Evolutionary conservation across 768 basidiomycete genomes (phyloP).

Genomic region (Lactifluus rugatus): DNA sequence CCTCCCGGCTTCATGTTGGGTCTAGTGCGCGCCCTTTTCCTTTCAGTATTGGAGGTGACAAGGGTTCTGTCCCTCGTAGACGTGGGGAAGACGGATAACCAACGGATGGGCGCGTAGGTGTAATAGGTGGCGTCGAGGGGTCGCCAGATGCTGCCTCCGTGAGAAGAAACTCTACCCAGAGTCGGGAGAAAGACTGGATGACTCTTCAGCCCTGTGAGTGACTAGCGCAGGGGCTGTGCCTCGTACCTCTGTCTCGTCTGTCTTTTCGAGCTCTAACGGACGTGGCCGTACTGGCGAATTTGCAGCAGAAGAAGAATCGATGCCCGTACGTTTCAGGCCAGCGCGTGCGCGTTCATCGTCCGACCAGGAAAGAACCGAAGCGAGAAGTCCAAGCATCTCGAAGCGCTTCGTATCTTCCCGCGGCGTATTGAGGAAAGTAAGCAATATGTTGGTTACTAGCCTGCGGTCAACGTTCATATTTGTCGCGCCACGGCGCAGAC

Average conservation of each 20-base stretch:
- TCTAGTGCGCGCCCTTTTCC: conserved; percentile 37
- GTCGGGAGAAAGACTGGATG: conserved; percentile 82
- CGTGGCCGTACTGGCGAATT: conserved; percentile 29
- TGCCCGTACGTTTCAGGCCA: conserved; percentile 56
- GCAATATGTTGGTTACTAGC: conserved; percentile 87
- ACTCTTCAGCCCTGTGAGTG: neutral
- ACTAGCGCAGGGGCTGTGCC: neutral
- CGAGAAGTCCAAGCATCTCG: conserved; percentile 86
- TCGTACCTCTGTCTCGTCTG: conserved; percentile 75
- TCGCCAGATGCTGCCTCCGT: conserved; percentile 67
- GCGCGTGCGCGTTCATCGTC: conserved; percentile 89
- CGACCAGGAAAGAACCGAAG: conserved; percentile 86
- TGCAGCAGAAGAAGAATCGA: conserved; percentile 15
- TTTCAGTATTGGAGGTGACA: conserved; percentile 34
- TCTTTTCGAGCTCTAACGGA: conserved; percentile 57
- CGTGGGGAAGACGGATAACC: conserved; percentile 21
- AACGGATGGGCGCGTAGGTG: conserved; percentile 7
- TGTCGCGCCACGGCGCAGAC: conserved; percentile 75
- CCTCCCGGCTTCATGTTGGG: neutral
- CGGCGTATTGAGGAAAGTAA: conserved; percentile 83
- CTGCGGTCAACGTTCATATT: conserved; percentile 87
- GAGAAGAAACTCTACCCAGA: conserved; percentile 97
- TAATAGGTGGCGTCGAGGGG: conserved; percentile 10
- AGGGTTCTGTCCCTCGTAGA: conserved; percentile 34
- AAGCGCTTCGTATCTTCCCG: conserved; percentile 91